These are phyloP conservation scores for Eremothecium coryli DNA, from an alignment of 1,139 yeast species.

Conservation along the genomic window DNA sequence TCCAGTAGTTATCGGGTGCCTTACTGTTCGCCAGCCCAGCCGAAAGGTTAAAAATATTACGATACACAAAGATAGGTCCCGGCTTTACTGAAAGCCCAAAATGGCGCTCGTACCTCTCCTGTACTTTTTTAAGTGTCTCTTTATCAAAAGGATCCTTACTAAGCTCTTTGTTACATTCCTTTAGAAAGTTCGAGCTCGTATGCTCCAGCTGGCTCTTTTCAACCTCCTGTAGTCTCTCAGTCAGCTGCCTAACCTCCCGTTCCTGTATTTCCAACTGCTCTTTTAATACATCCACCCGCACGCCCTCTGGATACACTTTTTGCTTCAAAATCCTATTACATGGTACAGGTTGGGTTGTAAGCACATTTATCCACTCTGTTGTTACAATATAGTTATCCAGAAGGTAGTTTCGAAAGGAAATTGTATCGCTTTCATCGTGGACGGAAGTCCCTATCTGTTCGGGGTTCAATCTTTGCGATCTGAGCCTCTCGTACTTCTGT, in stretches of 20 bases:
- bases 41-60: conserved; percentile 5
- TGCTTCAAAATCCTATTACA: conserved; percentile 18
- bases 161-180: background rate
- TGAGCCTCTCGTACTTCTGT: conserved; percentile 14
- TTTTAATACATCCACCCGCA: conserved; percentile 10
- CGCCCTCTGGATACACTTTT: conserved; percentile 12
- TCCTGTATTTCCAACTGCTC: conserved; percentile 12
- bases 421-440: conserved; percentile 30
- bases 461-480: conserved; percentile 20
- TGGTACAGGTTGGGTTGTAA: conserved; percentile 22
- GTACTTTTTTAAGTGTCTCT: conserved; percentile 6
- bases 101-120: conserved; percentile 10
- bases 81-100: conserved; percentile 14
- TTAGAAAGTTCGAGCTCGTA: background rate
- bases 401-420: conserved; percentile 24
- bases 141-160: conserved; percentile 3
- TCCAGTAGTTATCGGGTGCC: conserved; percentile 5
- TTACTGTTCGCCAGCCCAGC: background rate
- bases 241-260: conserved; percentile 9
- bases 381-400: conserved; percentile 21
- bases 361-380: conserved; percentile 18
- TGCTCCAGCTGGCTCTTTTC: background rate
- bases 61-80: conserved; percentile 14
- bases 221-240: conserved; percentile 3
- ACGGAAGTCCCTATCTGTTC: conserved; percentile 22